phyloP scores from a whole-genome alignment of 169 alveolate species.

The Babesia ovis region DNA sequence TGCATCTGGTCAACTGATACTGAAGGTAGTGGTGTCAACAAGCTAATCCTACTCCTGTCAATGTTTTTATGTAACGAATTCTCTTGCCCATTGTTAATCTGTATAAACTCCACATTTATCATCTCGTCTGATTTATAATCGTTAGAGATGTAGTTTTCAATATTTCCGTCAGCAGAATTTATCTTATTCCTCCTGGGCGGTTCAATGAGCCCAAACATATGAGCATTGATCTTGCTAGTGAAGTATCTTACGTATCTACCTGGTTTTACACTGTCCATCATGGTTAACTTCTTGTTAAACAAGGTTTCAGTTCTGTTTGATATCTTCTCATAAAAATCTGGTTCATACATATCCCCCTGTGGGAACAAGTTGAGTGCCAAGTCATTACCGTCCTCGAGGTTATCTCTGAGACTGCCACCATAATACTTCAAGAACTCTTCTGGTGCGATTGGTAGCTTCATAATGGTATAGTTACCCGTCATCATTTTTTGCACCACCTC shows the following conservation, averaged over 20 bases:
- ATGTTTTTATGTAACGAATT: slow-evolving; percentile 59
- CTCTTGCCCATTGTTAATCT: slow-evolving; percentile 64
- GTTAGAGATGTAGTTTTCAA: slow-evolving; percentile 45
- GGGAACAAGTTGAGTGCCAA: slow-evolving; percentile 81
- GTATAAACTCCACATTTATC: slow-evolving; percentile 69
- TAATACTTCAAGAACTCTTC: slow-evolving; percentile 77
- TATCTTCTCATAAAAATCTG: slow-evolving; percentile 74
- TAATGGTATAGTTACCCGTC: slow-evolving; percentile 85
- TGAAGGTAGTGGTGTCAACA: slow-evolving; percentile 68
- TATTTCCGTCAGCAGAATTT: slow-evolving; percentile 6
- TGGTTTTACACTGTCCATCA: slow-evolving; percentile 67
- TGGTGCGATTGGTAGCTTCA: slow-evolving; percentile 81
- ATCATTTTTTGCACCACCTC: slow-evolving; percentile 82
- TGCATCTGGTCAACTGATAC: slow-evolving; percentile 55
- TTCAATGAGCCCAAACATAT: slow-evolving; percentile 68
- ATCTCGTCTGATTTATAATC: slow-evolving; percentile 64
- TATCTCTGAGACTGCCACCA: slow-evolving; percentile 85
- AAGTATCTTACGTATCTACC: slow-evolving; percentile 67
- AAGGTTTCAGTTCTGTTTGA: slow-evolving; percentile 58
- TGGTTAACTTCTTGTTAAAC: slow-evolving; percentile 68
- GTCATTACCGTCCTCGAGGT: slow-evolving; percentile 84
- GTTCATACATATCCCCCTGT: slow-evolving; percentile 79
- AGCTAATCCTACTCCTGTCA: slow-evolving; percentile 60
- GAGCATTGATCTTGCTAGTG: slow-evolving; percentile 59
- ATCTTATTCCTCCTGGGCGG: slow-evolving; percentile 51